phyloP scores from a whole-genome alignment of 176 grass and related monocot genomes.

The Paspalum vaginatum region DNA sequence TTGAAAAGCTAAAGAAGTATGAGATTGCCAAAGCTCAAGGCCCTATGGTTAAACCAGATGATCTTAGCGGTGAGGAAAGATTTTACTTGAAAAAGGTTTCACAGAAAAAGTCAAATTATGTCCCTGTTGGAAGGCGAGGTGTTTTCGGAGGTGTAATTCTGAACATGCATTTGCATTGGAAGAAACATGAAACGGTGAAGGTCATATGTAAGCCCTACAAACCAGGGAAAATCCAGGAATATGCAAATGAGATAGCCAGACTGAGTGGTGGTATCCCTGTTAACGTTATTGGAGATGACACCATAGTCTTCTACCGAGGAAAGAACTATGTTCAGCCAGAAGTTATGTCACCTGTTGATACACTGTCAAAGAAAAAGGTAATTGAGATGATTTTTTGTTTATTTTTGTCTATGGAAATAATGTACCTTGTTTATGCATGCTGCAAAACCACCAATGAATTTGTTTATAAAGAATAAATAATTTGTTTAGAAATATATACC shows the following conservation, averaged over 20 bases:
- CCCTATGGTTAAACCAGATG: conserved; percentile 58
- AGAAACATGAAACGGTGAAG: conserved; percentile 93
- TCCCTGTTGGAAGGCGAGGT: conserved; percentile 85
- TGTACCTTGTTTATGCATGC: background rate
- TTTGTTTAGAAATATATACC: background rate
- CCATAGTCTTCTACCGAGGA: conserved; percentile 86
- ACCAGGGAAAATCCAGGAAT: conserved; percentile 85
- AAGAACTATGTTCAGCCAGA: conserved; percentile 91
- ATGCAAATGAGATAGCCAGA: conserved; percentile 74
- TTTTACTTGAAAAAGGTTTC: conserved; percentile 92
- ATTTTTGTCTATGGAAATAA: background rate
- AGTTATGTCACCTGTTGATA: conserved; percentile 92
- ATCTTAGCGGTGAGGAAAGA: conserved; percentile 71
- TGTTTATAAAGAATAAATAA: background rate
- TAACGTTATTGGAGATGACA: conserved; percentile 73
- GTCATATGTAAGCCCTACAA: conserved; percentile 93
- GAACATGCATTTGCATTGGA: conserved; percentile 99
- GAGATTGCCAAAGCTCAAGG: conserved; percentile 71
- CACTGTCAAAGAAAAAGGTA: conserved; percentile 96
- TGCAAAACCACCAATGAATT: background rate
- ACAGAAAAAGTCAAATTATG: conserved; percentile 94
- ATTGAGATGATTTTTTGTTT: background rate
- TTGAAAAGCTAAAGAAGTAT: conserved; percentile 86
- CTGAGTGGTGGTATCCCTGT: conserved; percentile 79
- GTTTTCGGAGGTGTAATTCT: conserved; percentile 91